phyloP scores from a whole-genome alignment of 2,329 filamentous ascomycete genomes.

The Hypoxylon sp. region DNA sequence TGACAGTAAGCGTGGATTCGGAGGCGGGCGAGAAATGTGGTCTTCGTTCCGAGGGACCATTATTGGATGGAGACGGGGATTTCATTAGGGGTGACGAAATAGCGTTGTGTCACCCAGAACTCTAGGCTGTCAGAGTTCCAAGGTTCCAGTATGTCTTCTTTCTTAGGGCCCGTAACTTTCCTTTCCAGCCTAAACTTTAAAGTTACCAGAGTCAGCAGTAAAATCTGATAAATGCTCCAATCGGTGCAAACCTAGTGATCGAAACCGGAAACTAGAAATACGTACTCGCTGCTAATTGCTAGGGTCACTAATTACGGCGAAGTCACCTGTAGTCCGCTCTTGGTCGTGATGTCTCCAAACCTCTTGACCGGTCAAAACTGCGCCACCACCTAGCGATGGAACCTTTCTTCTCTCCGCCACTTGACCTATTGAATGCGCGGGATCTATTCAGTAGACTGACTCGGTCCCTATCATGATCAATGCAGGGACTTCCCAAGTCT shows the following conservation, averaged over 20 bases:
- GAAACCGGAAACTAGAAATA: constrained; percentile 13
- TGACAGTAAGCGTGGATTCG: constrained; percentile 64
- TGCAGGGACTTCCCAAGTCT: constrained; percentile 20
- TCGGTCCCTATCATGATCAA: constrained; percentile 31
- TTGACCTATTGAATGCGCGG: constrained; percentile 33
- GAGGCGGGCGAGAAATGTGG: constrained; percentile 55
- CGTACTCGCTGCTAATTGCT: constrained; percentile 25
- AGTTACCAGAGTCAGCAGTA: constrained; percentile 7
- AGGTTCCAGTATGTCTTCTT: background rate
- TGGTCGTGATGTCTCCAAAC: constrained; percentile 1
- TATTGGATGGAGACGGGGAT: constrained; percentile 36
- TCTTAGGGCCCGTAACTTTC: constrained; percentile 7
- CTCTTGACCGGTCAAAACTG: constrained; percentile 20
- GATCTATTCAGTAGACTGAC: constrained; percentile 15
- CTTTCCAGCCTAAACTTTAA: constrained; percentile 17
- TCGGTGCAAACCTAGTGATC: constrained; percentile 19
- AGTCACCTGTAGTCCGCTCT: constrained; percentile 1
- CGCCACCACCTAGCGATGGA: constrained; percentile 5
- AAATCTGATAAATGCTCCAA: constrained; percentile 16
- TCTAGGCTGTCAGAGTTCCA: background rate
- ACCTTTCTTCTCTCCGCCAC: constrained; percentile 13
- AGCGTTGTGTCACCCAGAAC: constrained; percentile 23
- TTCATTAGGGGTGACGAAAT: constrained; percentile 34
- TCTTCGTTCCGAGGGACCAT: constrained; percentile 58
- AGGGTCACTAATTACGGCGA: constrained; percentile 15